A percentile compares a stretch with the other conserved stretches of the same genome.
Evolutionary conservation across 2,329 filamentous ascomycete species (phyloP).

Genomic region (Aureobasidium melanogenum): DNA sequence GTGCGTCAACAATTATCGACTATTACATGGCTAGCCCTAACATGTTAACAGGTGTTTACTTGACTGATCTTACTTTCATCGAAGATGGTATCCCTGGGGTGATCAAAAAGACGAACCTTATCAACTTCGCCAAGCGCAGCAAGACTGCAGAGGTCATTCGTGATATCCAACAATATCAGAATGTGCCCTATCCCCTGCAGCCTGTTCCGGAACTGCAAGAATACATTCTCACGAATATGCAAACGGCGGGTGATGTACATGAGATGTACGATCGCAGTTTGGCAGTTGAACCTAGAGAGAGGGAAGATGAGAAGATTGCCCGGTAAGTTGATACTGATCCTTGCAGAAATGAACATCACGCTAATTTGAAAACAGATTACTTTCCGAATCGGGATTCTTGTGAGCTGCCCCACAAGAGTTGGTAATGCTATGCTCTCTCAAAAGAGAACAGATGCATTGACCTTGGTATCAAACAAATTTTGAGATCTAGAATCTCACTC

Average conservation of each 20-base stretch:
- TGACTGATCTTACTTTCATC: conserved; percentile 96
- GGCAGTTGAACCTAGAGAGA: conserved; percentile 83
- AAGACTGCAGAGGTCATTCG: conserved; percentile 98
- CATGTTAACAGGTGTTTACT: conserved; percentile 67
- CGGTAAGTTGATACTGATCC: conserved; percentile 53
- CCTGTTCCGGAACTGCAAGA: conserved; percentile 88
- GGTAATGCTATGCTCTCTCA: not conserved
- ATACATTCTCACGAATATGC: conserved; percentile 94
- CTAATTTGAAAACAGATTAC: conserved; percentile 33
- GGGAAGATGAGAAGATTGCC: conserved; percentile 99
- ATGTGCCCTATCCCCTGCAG: conserved; percentile 87
- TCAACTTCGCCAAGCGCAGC: conserved; percentile 96
- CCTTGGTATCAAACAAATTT: not conserved
- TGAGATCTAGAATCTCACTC: not conserved
- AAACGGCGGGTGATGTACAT: conserved; percentile 88
- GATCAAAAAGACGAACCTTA: conserved; percentile 91
- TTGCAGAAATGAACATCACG: conserved; percentile 3
- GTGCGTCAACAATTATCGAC: conserved; percentile 40
- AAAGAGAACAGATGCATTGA: not conserved
- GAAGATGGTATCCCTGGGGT: conserved; percentile 95
- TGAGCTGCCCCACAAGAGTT: conserved; percentile 25
- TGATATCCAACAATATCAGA: conserved; percentile 98
- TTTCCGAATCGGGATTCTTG: conserved; percentile 48
- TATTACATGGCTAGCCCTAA: not conserved
- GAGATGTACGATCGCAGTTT: conserved; percentile 99